Percentiles rank a stretch among this genome's conserved stretches.
These are phyloP conservation scores for Rhinocladiella similis DNA, from an alignment of 2,329 filamentous ascomycete genomes.

Conservation along the genomic window DNA sequence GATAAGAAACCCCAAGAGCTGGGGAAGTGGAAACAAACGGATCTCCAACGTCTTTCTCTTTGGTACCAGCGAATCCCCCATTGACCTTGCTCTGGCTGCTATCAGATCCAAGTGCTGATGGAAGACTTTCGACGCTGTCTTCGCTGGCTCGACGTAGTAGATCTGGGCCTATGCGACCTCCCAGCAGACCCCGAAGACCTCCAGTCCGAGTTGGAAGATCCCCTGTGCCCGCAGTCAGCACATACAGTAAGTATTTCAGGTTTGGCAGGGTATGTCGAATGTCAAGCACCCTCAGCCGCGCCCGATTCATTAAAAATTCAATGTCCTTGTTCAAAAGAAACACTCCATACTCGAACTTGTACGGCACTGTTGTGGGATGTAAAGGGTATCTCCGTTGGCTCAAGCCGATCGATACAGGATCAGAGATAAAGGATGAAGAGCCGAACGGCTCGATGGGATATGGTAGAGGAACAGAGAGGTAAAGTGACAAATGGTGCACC, in stretches of 20 bases:
- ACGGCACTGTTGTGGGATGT: conserved; percentile 72
- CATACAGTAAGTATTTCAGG: conserved; percentile 86
- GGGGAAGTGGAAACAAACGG: conserved; percentile 13
- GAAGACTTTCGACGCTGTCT: conserved; percentile 36
- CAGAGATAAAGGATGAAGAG: conserved; percentile 73
- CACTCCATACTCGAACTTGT: conserved; percentile 93
- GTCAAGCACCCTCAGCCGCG: conserved; percentile 79
- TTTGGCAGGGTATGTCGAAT: conserved; percentile 92
- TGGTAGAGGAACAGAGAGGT: conserved; percentile 74
- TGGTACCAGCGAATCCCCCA: conserved; percentile 1
- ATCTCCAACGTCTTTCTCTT: conserved; percentile 14
- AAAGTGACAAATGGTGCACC: conserved; percentile 74
- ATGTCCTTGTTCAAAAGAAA: conserved; percentile 98
- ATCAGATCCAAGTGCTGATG: conserved; percentile 3
- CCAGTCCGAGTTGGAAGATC: conserved; percentile 59
- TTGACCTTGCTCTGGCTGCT: conserved; percentile 4
- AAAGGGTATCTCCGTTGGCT: conserved; percentile 75
- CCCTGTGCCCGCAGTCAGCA: conserved; percentile 76
- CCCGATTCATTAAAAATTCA: conserved; percentile 64
- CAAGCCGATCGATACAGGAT: conserved; percentile 62
- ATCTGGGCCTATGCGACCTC: conserved; percentile 38
- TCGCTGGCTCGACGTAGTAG: conserved; percentile 42
- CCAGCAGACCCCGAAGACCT: conserved; percentile 50
- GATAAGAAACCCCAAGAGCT: conserved; percentile 6
- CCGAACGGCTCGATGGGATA: conserved; percentile 74